Percentiles rank a stretch among this genome's conserved stretches.
Conservation (phyloP, 768 basidiomycete species). For the Rhodotorula taiwanensis region DNA sequence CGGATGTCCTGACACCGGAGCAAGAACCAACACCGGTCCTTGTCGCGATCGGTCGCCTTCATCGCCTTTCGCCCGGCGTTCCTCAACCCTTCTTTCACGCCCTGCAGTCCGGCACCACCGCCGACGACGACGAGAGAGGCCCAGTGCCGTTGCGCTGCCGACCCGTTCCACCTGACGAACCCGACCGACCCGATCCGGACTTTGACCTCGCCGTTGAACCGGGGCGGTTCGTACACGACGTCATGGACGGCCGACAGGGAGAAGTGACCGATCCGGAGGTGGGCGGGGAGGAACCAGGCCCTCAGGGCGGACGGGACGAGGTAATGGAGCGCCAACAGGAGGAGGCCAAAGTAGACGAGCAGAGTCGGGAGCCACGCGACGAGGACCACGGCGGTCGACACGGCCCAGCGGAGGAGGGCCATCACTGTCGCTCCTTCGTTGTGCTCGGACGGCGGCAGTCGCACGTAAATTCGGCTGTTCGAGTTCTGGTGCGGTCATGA, state of each 20-base stretch:
- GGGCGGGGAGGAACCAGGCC: slow-evolving; percentile 6
- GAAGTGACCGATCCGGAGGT: slow-evolving; percentile 20
- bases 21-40: slow-evolving; percentile 17
- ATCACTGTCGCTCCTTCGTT: no score
- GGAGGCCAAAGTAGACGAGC: neutral
- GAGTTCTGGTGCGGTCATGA: no score
- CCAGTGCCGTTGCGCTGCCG: no score
- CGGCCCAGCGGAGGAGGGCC: no score
- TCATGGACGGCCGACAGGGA: slow-evolving; percentile 14
- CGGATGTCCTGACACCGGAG: slow-evolving; percentile 5
- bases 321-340: slow-evolving; percentile 3
- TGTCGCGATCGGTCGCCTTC: neutral
- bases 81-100: neutral
- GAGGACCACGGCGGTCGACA: neutral
- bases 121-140: no score
- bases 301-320: slow-evolving; percentile 24
- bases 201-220: neutral
- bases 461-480: no score
- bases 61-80: neutral
- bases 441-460: no score
- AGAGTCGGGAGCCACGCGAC: neutral
- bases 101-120: neutral
- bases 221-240: slow-evolving; percentile 7
- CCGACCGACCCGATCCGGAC: slow-evolving; percentile 9
- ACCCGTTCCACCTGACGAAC: neutral